phyloP scores from a whole-genome alignment of 345 rosid genomes.

The Cardiospermum halicacabum region DNA sequence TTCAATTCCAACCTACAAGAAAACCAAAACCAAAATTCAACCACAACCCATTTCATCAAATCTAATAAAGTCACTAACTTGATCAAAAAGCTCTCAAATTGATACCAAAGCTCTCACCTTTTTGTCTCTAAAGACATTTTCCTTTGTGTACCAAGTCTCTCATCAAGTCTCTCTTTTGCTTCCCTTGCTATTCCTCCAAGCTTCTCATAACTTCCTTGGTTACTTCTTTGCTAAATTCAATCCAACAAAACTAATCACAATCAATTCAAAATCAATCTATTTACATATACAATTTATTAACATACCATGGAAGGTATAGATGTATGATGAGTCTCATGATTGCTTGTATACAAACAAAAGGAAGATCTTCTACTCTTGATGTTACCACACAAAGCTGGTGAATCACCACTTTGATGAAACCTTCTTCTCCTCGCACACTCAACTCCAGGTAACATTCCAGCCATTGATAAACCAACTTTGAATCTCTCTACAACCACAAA shows the following conservation, averaged over 20 bases:
- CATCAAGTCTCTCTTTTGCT: constrained; percentile 79
- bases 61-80: too few species aligned
- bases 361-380: constrained; percentile 47
- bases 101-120: constrained; percentile 23
- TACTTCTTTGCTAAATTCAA: constrained; percentile 33
- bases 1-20: constrained; percentile 25
- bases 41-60: too few species aligned
- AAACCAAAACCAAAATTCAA: too few species aligned
- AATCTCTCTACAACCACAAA: too few species aligned
- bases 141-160: constrained; percentile 45
- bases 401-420: constrained; percentile 55
- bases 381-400: constrained; percentile 21
- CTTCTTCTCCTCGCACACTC: constrained; percentile 78
- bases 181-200: constrained; percentile 65
- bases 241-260: too few species aligned
- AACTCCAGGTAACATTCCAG: constrained; percentile 88
- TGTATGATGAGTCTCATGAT: constrained; percentile 33
- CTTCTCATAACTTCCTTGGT: constrained; percentile 36
- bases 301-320: constrained; percentile 32
- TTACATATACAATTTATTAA: neutral
- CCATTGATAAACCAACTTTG: constrained; percentile 30
- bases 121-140: constrained; percentile 33
- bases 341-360: constrained; percentile 55
- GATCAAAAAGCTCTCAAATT: too few species aligned
- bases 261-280: constrained; percentile 11